Conservation (phyloP, 108 stramenopile species). For the Thalassiosira profunda region DNA sequence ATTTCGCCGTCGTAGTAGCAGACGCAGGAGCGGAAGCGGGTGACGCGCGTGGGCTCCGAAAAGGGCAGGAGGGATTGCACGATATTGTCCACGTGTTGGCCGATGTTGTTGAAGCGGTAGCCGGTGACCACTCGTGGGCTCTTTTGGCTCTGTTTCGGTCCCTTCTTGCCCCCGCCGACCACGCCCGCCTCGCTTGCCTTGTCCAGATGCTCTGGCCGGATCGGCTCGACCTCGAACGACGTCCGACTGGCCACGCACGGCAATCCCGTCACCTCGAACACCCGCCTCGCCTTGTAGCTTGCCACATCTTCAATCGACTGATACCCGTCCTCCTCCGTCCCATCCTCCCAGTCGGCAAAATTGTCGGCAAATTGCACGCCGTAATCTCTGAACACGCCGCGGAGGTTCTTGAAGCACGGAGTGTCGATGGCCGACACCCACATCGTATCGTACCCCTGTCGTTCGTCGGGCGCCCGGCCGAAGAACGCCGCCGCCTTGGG, state of each 20-base stretch:
- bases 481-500: conserved; percentile 75
- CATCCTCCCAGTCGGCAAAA: conserved; percentile 85
- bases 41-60: conserved; percentile 83
- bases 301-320: conserved; percentile 86
- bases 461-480: conserved; percentile 57
- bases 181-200: not conserved
- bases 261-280: conserved; percentile 79
- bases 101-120: conserved; percentile 85
- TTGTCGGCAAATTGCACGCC: conserved; percentile 89
- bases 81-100: conserved; percentile 80
- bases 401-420: conserved; percentile 67
- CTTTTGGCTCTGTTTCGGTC: conserved; percentile 20
- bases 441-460: conserved; percentile 80
- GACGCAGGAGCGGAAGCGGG: conserved; percentile 74
- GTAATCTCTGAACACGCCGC: conserved; percentile 78
- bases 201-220: conserved; percentile 53
- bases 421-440: conserved; percentile 86
- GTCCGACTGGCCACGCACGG: conserved; percentile 80
- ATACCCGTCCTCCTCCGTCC: conserved; percentile 58
- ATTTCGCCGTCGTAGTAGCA: conserved; percentile 92
- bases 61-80: conserved; percentile 68
- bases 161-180: conserved; percentile 33
- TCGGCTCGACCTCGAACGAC: conserved; percentile 85
- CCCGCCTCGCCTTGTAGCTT: conserved; percentile 80
- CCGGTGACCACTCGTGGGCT: conserved; percentile 70